Conservation (phyloP, 2,329 filamentous ascomycete genomes). For the Xylariaceae sp. region DNA sequence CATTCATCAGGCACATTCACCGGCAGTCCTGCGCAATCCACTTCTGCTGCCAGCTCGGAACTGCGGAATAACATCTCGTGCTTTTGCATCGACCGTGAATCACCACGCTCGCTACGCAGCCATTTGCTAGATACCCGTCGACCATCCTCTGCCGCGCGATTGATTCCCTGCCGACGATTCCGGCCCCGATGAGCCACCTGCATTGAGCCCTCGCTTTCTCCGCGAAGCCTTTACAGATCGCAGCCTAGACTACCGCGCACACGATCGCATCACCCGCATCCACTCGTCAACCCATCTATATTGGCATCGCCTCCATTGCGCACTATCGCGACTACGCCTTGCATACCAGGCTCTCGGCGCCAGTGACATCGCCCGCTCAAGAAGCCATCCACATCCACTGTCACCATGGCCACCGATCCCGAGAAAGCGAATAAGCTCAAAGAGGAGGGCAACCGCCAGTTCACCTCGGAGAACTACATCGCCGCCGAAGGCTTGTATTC, state of each 20-base stretch:
- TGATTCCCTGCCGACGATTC: too few species aligned
- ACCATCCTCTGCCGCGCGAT: too few species aligned
- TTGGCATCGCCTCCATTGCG: background rate
- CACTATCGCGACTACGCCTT: background rate
- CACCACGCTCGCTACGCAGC: too few species aligned
- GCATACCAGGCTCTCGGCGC: background rate
- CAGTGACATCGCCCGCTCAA: too few species aligned
- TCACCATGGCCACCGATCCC: constrained; percentile 24
- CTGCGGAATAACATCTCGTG: too few species aligned
- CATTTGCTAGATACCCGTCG: too few species aligned
- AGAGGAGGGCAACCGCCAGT: constrained; percentile 61
- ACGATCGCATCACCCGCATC: background rate
- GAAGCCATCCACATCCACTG: background rate
- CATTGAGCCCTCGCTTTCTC: background rate
- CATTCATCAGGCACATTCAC: too few species aligned
- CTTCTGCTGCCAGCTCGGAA: too few species aligned
- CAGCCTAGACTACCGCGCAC: background rate
- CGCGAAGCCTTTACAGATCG: background rate
- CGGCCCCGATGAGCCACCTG: too few species aligned
- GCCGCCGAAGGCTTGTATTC: constrained; percentile 68
- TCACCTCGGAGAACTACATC: constrained; percentile 59
- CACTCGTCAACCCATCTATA: background rate
- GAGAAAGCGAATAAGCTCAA: constrained; percentile 43
- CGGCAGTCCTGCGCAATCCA: too few species aligned
- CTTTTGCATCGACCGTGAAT: too few species aligned